Evolutionary conservation across 23 red algal species (phyloP).

Genomic region (Cyanidiococcus yangmingshanensis): DNA sequence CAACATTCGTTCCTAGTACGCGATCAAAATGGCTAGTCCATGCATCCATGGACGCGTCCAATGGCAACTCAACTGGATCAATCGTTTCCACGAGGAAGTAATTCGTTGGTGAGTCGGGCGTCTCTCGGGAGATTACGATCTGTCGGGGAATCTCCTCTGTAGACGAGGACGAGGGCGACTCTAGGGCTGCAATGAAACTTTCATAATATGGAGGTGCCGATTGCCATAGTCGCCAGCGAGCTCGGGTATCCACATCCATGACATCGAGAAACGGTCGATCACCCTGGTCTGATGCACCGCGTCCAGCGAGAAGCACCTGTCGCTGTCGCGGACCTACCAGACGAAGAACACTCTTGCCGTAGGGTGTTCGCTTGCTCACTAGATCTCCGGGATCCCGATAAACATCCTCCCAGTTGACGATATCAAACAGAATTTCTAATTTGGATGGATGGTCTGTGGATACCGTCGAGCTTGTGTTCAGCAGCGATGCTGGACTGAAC

Average conservation of each 20-base stretch:
- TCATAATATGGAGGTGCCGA: constrained; percentile 61
- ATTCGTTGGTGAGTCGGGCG: constrained; percentile 41
- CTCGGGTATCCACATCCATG: constrained; percentile 42
- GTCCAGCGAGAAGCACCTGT: constrained; percentile 22
- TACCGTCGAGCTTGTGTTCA: constrained; percentile 32
- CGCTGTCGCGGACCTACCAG: constrained; percentile 36
- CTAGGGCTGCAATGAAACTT: constrained; percentile 39
- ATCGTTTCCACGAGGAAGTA: constrained; percentile 41
- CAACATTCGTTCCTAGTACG: background rate
- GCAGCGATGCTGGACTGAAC: constrained; percentile 41
- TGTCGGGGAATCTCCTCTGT: constrained; percentile 31
- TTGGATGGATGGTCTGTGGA: constrained; percentile 34
- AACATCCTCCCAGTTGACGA: constrained; percentile 78
- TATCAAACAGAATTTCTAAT: constrained; percentile 38
- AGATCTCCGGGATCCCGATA: constrained; percentile 69
- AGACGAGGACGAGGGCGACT: constrained; percentile 21
- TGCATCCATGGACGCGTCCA: background rate
- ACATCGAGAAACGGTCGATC: constrained; percentile 56
- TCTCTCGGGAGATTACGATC: constrained; percentile 54
- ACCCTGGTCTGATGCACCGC: constrained; percentile 66
- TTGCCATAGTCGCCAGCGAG: constrained; percentile 59
- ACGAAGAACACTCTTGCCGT: constrained; percentile 57
- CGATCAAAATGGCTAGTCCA: background rate
- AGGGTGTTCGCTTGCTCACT: constrained; percentile 38
- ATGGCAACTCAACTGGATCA: background rate